Percentiles rank a stretch among this genome's conserved stretches.
Evolutionary conservation across 129 eudicot species (phyloP).

Genomic region (Apium graveolens): DNA sequence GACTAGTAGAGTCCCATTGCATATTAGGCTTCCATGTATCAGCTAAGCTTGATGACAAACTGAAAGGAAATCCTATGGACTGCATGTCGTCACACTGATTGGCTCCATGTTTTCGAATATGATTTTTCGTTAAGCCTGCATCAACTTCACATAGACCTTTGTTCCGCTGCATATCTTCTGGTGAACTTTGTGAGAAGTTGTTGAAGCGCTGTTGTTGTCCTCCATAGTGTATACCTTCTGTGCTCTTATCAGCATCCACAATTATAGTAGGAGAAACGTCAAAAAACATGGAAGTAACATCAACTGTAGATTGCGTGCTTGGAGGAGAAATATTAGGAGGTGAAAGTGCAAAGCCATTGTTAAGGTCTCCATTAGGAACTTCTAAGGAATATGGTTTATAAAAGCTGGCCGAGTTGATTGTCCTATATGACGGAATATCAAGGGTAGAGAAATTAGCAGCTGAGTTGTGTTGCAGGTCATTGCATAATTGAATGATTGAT

Average conservation of each 20-base stretch:
- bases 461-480: slow-evolving; percentile 28
- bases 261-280: slow-evolving; percentile 26
- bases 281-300: slow-evolving; percentile 37
- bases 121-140: slow-evolving; percentile 21
- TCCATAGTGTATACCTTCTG: slow-evolving; percentile 28
- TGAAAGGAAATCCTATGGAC: slow-evolving; percentile 55
- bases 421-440: slow-evolving; percentile 35
- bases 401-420: slow-evolving; percentile 24
- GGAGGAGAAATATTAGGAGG: slow-evolving; percentile 34
- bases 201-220: slow-evolving; percentile 38
- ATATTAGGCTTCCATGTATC: slow-evolving; percentile 44
- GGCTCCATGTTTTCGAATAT: slow-evolving; percentile 8
- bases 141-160: slow-evolving; percentile 25
- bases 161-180: slow-evolving; percentile 37
- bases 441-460: slow-evolving; percentile 36
- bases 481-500: slow-evolving; percentile 22
- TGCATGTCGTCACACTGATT: slow-evolving; percentile 30
- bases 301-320: slow-evolving; percentile 26
- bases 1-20: slow-evolving; percentile 78
- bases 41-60: slow-evolving; percentile 30
- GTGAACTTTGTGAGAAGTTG: slow-evolving; percentile 29
- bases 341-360: slow-evolving; percentile 40
- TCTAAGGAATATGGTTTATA: slow-evolving; percentile 20
- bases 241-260: slow-evolving; percentile 17
- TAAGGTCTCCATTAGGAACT: slow-evolving; percentile 25